Evolutionary conservation across 2,329 filamentous ascomycete species (phyloP), one percentile per base, ranked within the genome.

Genomic region (Diaporthe sp.): DNA sequence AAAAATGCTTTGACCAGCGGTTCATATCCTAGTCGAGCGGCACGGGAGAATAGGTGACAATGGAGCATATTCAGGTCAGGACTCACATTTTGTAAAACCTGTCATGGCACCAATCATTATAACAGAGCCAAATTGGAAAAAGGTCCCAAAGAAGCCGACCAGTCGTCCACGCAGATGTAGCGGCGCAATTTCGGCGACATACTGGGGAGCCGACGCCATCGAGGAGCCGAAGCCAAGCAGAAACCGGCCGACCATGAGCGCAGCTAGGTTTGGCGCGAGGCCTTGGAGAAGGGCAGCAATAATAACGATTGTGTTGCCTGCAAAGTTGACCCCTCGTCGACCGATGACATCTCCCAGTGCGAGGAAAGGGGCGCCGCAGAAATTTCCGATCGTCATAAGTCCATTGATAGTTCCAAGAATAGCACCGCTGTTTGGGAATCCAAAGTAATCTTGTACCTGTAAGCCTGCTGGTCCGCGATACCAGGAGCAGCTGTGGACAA

Each of bases 291-390:
- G 79, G 4, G 85, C 84, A 7, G 86, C 85, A n/a, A 85, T 77
- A 42, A 88, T 81, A n/a, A 87, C 85, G 60, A 88, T 81, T 31
- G 80, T 75, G 67, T 87, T 88, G 4, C 87, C 87, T 13, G 84
- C 65, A 67, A 88, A 88, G 76, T 86, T 87, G 79, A 87, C 83
- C 8, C 86, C 87, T 75, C 88, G 86, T 73, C 88, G 85, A 60
- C 89, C 88, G 77, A 89, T 86, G 10, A 88, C 83, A 80, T 90
- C 88, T 76, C 87, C 85, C 10, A 89, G 83, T 9, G 85, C 83
- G 71, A 89, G 83, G 65, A 90, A 87, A 0, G 87, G 88, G 4
- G 88, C 85, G 25, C 88, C 88, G 72, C 83, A 82, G 65, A 88
- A 84, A 9, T 81, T 85, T 34, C 86, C 86, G 53, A 88, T 86